Percentiles rank a stretch among this genome's conserved stretches.
phyloP scores from a whole-genome alignment of 257 asterid species.

The Solanum arcanum region DNA sequence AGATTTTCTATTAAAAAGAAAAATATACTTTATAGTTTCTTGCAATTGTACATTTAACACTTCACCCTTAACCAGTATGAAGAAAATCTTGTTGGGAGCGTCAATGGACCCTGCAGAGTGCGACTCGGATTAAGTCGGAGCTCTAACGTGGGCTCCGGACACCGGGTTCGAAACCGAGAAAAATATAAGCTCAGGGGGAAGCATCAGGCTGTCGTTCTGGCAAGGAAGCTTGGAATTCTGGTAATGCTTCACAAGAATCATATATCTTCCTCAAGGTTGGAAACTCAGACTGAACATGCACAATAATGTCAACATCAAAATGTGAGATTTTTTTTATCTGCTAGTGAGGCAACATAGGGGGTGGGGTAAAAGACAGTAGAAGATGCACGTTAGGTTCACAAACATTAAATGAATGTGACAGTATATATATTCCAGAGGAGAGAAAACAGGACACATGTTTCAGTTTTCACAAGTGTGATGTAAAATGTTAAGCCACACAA shows the following conservation, averaged over 20 bases:
- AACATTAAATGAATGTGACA: neutral
- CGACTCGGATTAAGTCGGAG: too few relatives aligned
- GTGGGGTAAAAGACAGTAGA: neutral
- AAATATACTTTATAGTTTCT: neutral
- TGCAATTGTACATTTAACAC: too few relatives aligned
- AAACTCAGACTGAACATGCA: constrained; percentile 33
- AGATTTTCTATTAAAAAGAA: neutral
- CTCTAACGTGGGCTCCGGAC: too few relatives aligned
- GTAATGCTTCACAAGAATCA: constrained; percentile 34
- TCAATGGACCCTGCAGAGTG: too few relatives aligned
- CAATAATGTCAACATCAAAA: neutral
- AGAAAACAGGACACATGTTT: neutral
- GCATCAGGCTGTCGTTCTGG: constrained; percentile 77
- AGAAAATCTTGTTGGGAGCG: too few relatives aligned
- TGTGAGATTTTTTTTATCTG: neutral
- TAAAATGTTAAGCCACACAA: too few relatives aligned
- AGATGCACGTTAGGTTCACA: neutral
- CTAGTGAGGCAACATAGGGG: neutral
- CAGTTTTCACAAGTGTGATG: neutral
- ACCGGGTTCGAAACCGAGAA: too few relatives aligned
- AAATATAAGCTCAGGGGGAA: neutral
- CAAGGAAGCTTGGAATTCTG: constrained; percentile 53
- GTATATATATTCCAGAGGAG: neutral
- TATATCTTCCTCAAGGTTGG: constrained; percentile 33
- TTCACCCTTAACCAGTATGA: too few relatives aligned